These are phyloP conservation scores for Zarea fungicola DNA, from an alignment of 2,329 filamentous ascomycete genomes.

Conservation along the genomic window DNA sequence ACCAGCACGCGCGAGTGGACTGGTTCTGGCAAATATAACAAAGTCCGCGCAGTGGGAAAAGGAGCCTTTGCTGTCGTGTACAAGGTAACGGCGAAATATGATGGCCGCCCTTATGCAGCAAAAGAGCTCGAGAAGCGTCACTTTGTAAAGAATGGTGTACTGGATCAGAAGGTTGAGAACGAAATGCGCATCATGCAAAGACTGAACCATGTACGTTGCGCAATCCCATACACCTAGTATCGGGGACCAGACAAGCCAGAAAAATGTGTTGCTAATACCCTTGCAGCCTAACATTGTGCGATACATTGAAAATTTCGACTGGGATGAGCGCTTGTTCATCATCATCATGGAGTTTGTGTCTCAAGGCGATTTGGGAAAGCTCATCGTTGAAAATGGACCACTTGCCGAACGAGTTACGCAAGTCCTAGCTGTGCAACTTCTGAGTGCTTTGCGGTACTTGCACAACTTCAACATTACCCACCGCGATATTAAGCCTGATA, in stretches of 20 bases:
- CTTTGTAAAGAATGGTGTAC: conserved; percentile 86
- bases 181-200: conserved; percentile 95
- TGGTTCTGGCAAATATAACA: conserved; percentile 79
- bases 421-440: conserved; percentile 67
- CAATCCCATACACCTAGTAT: not conserved
- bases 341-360: conserved; percentile 94
- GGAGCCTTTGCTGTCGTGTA: conserved; percentile 95
- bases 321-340: conserved; percentile 78
- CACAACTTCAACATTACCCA: conserved; percentile 89
- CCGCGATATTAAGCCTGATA: conserved; percentile 98
- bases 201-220: conserved; percentile 66
- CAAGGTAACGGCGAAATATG: conserved; percentile 78
- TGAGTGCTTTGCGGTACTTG: conserved; percentile 79
- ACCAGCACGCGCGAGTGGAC: conserved; percentile 63
- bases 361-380: conserved; percentile 74
- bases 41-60: conserved; percentile 75
- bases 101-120: conserved; percentile 79
- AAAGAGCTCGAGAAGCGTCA: conserved; percentile 92
- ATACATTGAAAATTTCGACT: conserved; percentile 84
- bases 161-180: conserved; percentile 90
- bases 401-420: conserved; percentile 67
- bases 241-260: no score
- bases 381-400: conserved; percentile 55
- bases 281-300: conserved; percentile 79
- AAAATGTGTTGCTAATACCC: not conserved